phyloP scores from a whole-genome alignment of 768 basidiomycete genomes.

The Podaxis sp. region DNA sequence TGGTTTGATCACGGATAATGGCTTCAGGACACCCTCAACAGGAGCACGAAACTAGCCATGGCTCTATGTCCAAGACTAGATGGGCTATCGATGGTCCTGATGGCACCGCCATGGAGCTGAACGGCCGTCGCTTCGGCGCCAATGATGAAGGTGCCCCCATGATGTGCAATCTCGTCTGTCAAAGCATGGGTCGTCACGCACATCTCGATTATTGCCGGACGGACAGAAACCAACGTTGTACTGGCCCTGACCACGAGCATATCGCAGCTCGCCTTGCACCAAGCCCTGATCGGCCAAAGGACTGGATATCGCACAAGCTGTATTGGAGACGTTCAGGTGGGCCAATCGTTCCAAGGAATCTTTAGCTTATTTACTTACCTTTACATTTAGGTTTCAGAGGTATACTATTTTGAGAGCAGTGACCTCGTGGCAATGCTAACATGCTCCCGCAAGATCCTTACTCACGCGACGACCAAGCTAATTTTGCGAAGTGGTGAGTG shows the following conservation, averaged over 20 bases:
- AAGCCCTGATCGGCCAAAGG: slow-evolving; percentile 47
- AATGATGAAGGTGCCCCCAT: slow-evolving; percentile 61
- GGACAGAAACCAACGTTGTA: slow-evolving; percentile 35
- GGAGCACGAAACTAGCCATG: slow-evolving; percentile 64
- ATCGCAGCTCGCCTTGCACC: slow-evolving; percentile 43
- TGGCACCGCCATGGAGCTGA: slow-evolving; percentile 48
- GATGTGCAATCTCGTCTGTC: slow-evolving; percentile 60
- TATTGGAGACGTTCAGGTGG: slow-evolving; percentile 61
- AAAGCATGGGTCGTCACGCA: slow-evolving; percentile 53
- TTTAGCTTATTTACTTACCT: not conserved
- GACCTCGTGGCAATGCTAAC: not conserved
- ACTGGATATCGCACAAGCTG: slow-evolving; percentile 51
- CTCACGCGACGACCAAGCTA: slow-evolving; percentile 52
- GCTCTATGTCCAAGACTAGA: slow-evolving; percentile 57
- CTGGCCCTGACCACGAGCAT: slow-evolving; percentile 46
- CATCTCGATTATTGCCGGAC: slow-evolving; percentile 60
- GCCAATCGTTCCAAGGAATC: slow-evolving; percentile 13
- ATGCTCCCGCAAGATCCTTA: slow-evolving; percentile 63
- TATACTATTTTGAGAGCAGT: slow-evolving; percentile 14
- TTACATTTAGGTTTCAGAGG: slow-evolving; percentile 51
- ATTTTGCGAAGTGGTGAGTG: slow-evolving; percentile 54
- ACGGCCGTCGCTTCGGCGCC: slow-evolving; percentile 53
- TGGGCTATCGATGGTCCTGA: slow-evolving; percentile 60
- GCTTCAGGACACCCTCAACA: slow-evolving; percentile 55
- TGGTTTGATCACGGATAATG: not conserved